Conservation (phyloP, 208 protist genomes). For the Naegleria gruberi region DNA sequence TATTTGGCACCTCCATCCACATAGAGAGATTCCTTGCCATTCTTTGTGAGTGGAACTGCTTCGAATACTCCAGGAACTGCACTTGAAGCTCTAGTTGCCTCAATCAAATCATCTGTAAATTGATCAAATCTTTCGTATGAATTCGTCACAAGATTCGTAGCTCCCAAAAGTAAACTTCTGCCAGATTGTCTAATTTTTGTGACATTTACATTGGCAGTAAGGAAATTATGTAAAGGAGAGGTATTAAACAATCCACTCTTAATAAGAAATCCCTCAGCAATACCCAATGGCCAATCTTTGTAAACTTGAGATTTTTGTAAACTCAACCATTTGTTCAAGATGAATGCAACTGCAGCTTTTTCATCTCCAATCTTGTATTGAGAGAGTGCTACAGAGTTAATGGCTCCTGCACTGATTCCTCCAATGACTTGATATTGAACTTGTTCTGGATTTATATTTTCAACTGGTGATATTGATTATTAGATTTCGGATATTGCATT, state of each 20-base stretch:
- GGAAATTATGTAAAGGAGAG: background rate
- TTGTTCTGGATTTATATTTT: conserved; percentile 3
- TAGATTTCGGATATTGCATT: no score
- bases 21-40: background rate
- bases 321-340: background rate
- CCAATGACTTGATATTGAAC: conserved; percentile 22
- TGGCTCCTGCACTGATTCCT: conserved; percentile 15
- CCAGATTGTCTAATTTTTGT: background rate
- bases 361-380: background rate
- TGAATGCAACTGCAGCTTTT: background rate
- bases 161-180: background rate
- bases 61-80: conserved; percentile 22
- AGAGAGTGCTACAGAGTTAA: background rate
- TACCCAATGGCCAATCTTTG: background rate
- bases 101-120: background rate
- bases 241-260: conserved; percentile 22
- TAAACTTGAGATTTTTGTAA: background rate
- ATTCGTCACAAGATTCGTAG: background rate
- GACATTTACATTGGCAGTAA: background rate
- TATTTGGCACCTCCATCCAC: conserved; percentile 23
- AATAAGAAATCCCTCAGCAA: conserved; percentile 14
- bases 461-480: background rate
- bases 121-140: background rate
- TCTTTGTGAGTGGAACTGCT: background rate
- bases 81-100: background rate